These are phyloP conservation scores for Penicillium italicum DNA, from an alignment of 2,329 filamentous ascomycete species.

Conservation along the genomic window DNA sequence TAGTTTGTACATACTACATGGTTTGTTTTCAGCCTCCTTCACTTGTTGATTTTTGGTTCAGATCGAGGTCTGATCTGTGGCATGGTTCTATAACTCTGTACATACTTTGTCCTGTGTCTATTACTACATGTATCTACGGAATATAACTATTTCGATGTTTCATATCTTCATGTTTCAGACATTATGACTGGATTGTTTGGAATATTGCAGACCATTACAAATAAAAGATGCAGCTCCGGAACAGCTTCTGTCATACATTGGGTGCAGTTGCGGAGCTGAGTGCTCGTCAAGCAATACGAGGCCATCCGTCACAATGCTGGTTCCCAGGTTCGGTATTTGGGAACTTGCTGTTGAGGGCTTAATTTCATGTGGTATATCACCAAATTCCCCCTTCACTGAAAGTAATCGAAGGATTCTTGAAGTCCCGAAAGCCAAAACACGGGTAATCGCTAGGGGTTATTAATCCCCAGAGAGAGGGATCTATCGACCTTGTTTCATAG, in stretches of 20 bases:
- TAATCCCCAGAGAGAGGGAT: neutral
- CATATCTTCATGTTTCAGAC: neutral
- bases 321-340: neutral
- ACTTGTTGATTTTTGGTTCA: neutral
- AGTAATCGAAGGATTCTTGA: neutral
- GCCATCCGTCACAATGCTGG: neutral
- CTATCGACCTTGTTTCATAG: neutral
- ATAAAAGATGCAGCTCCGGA: neutral
- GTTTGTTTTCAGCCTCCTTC: neutral
- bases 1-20: neutral
- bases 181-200: neutral
- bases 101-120: neutral
- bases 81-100: neutral
- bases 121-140: neutral
- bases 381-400: neutral
- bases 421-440: neutral
- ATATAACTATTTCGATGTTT: neutral
- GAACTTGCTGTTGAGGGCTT: neutral
- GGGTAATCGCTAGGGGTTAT: neutral
- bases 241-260: neutral
- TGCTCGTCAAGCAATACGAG: neutral
- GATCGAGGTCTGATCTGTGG: neutral
- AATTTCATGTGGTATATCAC: neutral
- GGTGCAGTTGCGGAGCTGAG: neutral
- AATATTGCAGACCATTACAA: neutral